Evolutionary conservation across 2,329 filamentous ascomycete genomes (phyloP), one percentile per base, ranked within the genome.

Genomic region (Colletotrichum destructivum): DNA sequence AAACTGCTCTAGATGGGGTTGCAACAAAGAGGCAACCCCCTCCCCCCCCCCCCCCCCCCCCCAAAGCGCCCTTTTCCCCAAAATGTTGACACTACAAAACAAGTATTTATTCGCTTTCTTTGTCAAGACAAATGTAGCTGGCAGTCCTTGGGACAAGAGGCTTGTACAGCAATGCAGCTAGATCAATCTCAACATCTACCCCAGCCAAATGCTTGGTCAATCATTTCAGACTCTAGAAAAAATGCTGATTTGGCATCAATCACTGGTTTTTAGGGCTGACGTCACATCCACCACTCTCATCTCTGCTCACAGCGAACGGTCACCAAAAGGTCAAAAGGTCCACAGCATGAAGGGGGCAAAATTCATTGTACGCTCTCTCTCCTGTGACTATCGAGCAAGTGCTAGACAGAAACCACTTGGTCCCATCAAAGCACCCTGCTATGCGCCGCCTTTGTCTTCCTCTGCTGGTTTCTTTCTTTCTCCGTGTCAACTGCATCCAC

Each of bases 321-420:
- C 26, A 54, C 57, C 5, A 16, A 46, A 18, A 18, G 38, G 16
- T 35, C 51, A 57, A 13, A 3, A 40, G 13, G 4, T 42, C 23
- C n/a, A n/a, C 18, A 35, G 13, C n/a, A 23, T 70, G 23, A 71
- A 71, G 67, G 71, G 71, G 68, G 70, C 66, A 66, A 62, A 73
- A 66, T 60, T 71, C 63, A 73, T 73, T 66, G 55, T 63, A 71
- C 62, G 49, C 52, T 18, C 18, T 64, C 55, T 62, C 62, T 72
- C 51, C 66, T 55, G 52, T 52, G 66, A 52, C 69, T 49, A 66
- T 49, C 55, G 62, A 63, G 51, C 56, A 54, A 31, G 26, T 63
- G 70, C 57, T 16, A 13, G 62, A 60, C 59, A 55, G 62, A 31
- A 42, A 62, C 59, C 72, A 74, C 72, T 74, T 74, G 72, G 40